Base-by-base conservation (phyloP, 2,329 filamentous ascomycete species). In the Aspergillus fischeri region DNA sequence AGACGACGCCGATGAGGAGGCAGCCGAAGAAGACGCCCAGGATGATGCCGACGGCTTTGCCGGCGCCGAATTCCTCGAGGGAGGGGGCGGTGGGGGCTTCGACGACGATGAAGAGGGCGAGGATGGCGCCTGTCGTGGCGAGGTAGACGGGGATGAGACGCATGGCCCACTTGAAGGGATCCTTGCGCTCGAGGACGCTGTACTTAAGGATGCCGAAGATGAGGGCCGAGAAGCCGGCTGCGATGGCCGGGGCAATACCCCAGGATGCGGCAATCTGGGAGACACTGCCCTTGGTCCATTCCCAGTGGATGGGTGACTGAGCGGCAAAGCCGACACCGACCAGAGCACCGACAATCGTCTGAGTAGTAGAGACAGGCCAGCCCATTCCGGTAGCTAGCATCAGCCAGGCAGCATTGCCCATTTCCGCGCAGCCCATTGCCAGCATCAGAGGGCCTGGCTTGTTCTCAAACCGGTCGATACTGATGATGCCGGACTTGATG, bases 51-150 rank as follows among this genome's bases (percentile, higher is more conserved):
- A 52, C 61, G 0, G 59, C 63, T 41, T 64, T 69, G 21, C 66
- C 67, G 27, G 57, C 65, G 14, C 67, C 66, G 38, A 69, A 68
- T 14, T 60, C 62, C 14, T 68, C 66, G 20, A 68, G 56, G 0
- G 62, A 64, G 10, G 65, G 63, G 0, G 62, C 65, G 5, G 60
- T 65, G 1, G 67, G 66, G 4, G 65, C 65, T 56, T 69, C 65
- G 57, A 81, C 72, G 49, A 88, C 78, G 56, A 89, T 83, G 58
- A 88, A 82, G 68, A 89, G 73, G 4, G 80, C 78, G 47, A 81
- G 76, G 52, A 82, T 60, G n/a, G 73, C 78, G 47, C 73, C 78
- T 0, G 80, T 81, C 51, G 77, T 62, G 50, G 79, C 75, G 52
- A 82, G 76, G 66, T 81, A 83, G 66, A 77, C 69, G 3, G 80